Conservation (phyloP, 768 basidiomycete species). For the Suillus lakei region DNA sequence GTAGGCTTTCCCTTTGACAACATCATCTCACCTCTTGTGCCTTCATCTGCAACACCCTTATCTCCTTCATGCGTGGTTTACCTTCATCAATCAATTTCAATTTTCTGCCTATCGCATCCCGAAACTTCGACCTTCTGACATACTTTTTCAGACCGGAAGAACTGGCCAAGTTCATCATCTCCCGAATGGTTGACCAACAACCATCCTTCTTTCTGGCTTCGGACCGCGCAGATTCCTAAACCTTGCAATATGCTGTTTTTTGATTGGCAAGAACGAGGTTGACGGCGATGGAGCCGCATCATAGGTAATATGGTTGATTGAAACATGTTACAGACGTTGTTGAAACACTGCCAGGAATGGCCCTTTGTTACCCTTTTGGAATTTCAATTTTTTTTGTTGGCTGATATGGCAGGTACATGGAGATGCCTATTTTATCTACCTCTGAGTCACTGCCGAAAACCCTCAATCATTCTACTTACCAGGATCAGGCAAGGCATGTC, state of each 20-base stretch:
- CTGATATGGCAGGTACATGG: constrained; percentile 1
- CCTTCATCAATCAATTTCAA: constrained; percentile 4
- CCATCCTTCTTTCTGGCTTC: background rate
- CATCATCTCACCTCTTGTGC: background rate
- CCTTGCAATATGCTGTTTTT: constrained; percentile 1
- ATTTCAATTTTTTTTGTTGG: background rate
- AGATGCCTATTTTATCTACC: background rate
- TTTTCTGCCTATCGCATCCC: background rate
- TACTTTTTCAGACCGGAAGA: background rate
- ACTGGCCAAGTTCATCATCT: background rate
- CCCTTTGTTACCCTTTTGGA: background rate
- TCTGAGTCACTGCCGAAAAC: background rate
- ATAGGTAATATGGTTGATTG: background rate
- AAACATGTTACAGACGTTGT: background rate
- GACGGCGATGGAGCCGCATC: background rate
- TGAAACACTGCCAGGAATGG: background rate
- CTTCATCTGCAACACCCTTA: background rate
- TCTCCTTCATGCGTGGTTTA: background rate
- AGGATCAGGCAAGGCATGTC: background rate
- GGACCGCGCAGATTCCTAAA: background rate
- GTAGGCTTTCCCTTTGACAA: background rate
- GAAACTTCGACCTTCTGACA: background rate
- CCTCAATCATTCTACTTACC: constrained; percentile 1
- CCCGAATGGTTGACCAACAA: background rate
- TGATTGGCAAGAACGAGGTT: background rate